phyloP scores from a whole-genome alignment of 768 basidiomycete species.

The Mycena filopes region DNA sequence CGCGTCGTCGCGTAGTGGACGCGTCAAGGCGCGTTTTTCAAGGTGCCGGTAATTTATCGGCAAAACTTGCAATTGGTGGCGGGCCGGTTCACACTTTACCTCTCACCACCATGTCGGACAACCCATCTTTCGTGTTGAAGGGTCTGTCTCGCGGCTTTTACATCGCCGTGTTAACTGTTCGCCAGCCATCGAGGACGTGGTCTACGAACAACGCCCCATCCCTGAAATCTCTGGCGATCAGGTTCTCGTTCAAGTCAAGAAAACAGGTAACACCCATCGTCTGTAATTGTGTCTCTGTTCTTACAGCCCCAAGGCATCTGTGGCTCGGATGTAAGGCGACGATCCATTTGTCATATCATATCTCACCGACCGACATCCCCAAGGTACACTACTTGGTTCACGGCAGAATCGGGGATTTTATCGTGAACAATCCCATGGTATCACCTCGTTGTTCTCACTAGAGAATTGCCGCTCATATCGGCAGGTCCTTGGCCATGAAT shows the following conservation, averaged over 20 bases:
- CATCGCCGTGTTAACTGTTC: neutral
- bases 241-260: constrained; percentile 90
- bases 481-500: constrained; percentile 95
- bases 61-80: neutral
- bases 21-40: constrained; percentile 24
- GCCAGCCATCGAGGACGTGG: constrained; percentile 64
- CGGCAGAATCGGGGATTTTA: constrained; percentile 83
- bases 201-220: constrained; percentile 79
- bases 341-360: constrained; percentile 26
- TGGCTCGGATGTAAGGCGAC: constrained; percentile 78
- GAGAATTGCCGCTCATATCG: neutral
- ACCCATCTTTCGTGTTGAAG: constrained; percentile 82
- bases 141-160: constrained; percentile 33
- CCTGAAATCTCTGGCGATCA: constrained; percentile 78
- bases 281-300: constrained; percentile 16
- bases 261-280: constrained; percentile 69
- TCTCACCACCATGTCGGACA: constrained; percentile 71
- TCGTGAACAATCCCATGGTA: constrained; percentile 86
- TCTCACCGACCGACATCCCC: constrained; percentile 26
- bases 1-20: constrained; percentile 11
- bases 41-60: too few species aligned
- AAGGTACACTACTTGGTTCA: constrained; percentile 85
- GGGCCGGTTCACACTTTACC: constrained; percentile 1
- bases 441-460: neutral
- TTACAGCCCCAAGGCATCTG: constrained; percentile 73